These are phyloP conservation scores for Fraxinus latifolia DNA, from an alignment of 305 asterid species.

Conservation along the genomic window DNA sequence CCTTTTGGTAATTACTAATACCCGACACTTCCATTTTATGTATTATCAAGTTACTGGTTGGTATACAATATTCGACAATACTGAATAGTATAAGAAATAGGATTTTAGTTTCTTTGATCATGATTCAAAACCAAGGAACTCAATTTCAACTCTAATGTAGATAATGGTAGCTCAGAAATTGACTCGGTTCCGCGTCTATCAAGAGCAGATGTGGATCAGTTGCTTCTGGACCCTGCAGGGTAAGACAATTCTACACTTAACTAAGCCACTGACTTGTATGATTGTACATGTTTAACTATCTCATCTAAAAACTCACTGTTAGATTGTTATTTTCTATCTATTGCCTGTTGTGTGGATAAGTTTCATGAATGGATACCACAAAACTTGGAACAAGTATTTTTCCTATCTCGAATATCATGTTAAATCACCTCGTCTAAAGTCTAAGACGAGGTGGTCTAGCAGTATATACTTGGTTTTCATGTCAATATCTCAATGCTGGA, in stretches of 20 bases:
- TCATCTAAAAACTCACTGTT: not conserved
- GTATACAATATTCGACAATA: not conserved
- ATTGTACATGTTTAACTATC: not conserved
- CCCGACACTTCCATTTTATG: not conserved
- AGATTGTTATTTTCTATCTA: not conserved
- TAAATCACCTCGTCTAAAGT: not conserved
- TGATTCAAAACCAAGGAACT: not conserved
- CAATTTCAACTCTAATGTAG: slow-evolving; percentile 25
- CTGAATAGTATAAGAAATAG: not conserved
- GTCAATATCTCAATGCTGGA: not conserved
- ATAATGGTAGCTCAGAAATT: slow-evolving; percentile 50
- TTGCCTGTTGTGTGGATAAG: not conserved
- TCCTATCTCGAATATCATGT: not conserved
- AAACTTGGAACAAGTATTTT: not conserved
- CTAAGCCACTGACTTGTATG: not conserved
- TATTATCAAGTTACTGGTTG: not conserved
- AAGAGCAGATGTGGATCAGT: slow-evolving; percentile 63
- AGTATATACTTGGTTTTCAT: not conserved
- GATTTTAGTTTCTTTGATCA: not conserved
- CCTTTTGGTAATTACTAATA: slow-evolving; percentile 48
- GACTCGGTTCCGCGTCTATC: slow-evolving; percentile 59
- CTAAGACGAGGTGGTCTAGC: not conserved
- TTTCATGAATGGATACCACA: not conserved
- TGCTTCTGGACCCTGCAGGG: slow-evolving; percentile 69
- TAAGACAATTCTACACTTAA: slow-evolving; percentile 26